A percentile compares a stretch with the other conserved stretches of the same genome.
Evolutionary conservation across 257 asterid species (phyloP).

Genomic region (Linderniella brevidens): DNA sequence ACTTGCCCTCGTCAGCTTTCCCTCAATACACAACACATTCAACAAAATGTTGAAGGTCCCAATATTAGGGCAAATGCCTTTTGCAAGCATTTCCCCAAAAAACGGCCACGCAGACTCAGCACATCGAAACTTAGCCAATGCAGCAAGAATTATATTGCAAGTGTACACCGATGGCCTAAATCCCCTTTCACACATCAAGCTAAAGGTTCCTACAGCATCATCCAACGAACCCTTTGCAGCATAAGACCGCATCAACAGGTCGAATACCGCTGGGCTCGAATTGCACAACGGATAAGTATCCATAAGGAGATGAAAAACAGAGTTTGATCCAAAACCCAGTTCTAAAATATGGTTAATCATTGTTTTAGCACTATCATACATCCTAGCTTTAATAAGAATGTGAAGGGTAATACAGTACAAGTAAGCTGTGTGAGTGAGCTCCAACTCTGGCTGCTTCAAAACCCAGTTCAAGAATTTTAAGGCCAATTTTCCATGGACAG

Average conservation of each 20-base stretch:
- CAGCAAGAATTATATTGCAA: conserved; percentile 64
- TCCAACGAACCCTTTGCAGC: conserved; percentile 24
- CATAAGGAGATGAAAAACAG: conserved; percentile 50
- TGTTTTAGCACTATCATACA: conserved; percentile 50
- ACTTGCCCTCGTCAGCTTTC: conserved; percentile 53
- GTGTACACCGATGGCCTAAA: conserved; percentile 61
- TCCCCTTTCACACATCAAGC: conserved; percentile 43
- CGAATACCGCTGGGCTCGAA: conserved; percentile 88
- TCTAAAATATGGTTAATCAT: conserved; percentile 28
- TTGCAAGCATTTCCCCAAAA: conserved; percentile 53
- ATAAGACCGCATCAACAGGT: conserved; percentile 62
- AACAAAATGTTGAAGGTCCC: conserved; percentile 61
- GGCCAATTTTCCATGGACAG: conserved; percentile 78
- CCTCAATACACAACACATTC: conserved; percentile 54
- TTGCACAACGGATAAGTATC: conserved; percentile 62
- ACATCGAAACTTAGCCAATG: conserved; percentile 22
- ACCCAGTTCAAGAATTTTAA: conserved; percentile 74
- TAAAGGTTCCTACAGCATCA: conserved; percentile 45
- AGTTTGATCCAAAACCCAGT: conserved; percentile 31
- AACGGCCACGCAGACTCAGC: conserved; percentile 51
- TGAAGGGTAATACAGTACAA: conserved; percentile 66
- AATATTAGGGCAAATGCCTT: conserved; percentile 45
- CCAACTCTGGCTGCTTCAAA: conserved; percentile 65
- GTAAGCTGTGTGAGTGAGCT: conserved; percentile 41
- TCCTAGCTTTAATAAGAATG: conserved; percentile 74